Percentiles rank a stretch among this genome's conserved stretches.
Conservation (phyloP, 2,329 filamentous ascomycete genomes). For the Aspergillus aculeatinus region DNA sequence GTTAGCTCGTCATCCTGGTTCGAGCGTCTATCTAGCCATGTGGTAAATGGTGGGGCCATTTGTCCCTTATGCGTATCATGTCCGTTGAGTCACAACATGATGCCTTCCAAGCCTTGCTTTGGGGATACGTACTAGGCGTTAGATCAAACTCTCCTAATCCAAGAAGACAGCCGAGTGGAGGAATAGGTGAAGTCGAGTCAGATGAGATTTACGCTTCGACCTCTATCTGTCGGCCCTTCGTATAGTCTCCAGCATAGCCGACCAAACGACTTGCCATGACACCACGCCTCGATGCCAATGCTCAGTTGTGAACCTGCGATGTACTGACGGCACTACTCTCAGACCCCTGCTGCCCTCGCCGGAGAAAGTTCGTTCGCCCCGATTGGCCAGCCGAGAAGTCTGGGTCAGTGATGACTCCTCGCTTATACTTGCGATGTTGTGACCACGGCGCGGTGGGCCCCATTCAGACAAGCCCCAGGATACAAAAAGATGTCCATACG, state of each 20-base stretch:
- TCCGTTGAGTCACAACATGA: constrained; percentile 9
- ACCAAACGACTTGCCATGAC: constrained; percentile 1
- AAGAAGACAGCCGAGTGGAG: constrained; percentile 14
- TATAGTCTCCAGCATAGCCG: constrained; percentile 2
- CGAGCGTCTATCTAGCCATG: constrained; percentile 17
- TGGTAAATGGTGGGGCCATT: constrained; percentile 21
- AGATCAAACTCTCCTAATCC: constrained; percentile 11
- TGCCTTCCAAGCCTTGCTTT: constrained; percentile 26
- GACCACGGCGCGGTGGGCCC: neutral
- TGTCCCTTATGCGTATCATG: constrained; percentile 8
- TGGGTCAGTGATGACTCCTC: neutral
- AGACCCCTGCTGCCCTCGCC: neutral
- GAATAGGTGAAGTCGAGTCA: constrained; percentile 13
- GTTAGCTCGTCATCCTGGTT: neutral
- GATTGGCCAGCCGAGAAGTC: neutral
- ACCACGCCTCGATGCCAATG: neutral
- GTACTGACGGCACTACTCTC: neutral
- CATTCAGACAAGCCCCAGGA: neutral
- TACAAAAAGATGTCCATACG: neutral
- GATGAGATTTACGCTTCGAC: constrained; percentile 13
- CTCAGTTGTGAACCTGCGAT: neutral
- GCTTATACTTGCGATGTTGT: neutral
- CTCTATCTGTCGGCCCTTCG: neutral
- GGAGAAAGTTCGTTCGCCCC: neutral
- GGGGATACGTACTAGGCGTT: neutral